Conservation (phyloP, 129 eudicot genomes). For the Pulicaria dysenterica region DNA sequence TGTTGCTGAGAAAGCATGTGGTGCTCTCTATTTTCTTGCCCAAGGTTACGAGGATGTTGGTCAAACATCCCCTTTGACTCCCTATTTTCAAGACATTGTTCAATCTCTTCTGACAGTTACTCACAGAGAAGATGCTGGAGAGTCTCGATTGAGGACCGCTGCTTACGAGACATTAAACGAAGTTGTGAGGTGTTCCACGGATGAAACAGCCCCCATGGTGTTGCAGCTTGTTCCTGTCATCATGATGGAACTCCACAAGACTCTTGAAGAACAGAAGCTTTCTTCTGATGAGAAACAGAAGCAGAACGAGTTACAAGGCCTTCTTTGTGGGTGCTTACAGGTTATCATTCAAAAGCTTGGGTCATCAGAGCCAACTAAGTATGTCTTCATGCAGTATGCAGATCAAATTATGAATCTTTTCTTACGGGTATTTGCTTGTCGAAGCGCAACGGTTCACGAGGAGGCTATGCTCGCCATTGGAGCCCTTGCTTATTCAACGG, state of each 20-base stretch:
- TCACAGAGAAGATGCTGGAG: constrained; percentile 91
- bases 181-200: constrained; percentile 85
- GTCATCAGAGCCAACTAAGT: constrained; percentile 63
- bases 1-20: constrained; percentile 93
- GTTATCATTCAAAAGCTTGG: constrained; percentile 89
- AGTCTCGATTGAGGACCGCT: constrained; percentile 74
- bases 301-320: constrained; percentile 81
- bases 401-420: constrained; percentile 94
- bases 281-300: constrained; percentile 78
- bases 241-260: constrained; percentile 88
- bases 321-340: constrained; percentile 91
- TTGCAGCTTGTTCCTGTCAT: constrained; percentile 83
- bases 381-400: constrained; percentile 69
- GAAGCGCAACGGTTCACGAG: constrained; percentile 91
- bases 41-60: constrained; percentile 80
- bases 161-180: constrained; percentile 90
- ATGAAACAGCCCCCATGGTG: constrained; percentile 79
- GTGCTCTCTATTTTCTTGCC: constrained; percentile 89
- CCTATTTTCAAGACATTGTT: constrained; percentile 82
- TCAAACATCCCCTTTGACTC: constrained; percentile 69
- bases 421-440: constrained; percentile 76
- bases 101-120: constrained; percentile 69
- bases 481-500: constrained; percentile 81
- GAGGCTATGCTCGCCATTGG: constrained; percentile 98
- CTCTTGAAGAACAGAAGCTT: constrained; percentile 72